These are phyloP conservation scores for Podospora pseudopauciseta DNA, from an alignment of 495 filamentous ascomycete species.

Conservation along the genomic window DNA sequence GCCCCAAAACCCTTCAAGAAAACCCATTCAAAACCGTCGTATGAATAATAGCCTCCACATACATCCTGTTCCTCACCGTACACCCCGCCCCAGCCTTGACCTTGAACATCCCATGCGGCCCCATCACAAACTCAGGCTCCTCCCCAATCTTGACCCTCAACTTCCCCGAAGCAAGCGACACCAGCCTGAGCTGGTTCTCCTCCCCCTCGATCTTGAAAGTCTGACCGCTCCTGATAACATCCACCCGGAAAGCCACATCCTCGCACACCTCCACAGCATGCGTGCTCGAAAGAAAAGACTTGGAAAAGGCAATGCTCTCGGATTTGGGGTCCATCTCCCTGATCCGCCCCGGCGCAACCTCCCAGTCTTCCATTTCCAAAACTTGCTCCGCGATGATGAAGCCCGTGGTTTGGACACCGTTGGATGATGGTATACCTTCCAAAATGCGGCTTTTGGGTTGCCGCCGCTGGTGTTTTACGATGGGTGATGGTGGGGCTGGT, in stretches of 20 bases:
- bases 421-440: not conserved
- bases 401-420: not conserved
- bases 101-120: slow-evolving; percentile 31
- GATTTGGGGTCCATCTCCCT: slow-evolving; percentile 10
- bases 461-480: not conserved
- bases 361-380: slow-evolving; percentile 39
- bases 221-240: slow-evolving; percentile 30
- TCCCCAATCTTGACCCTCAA: slow-evolving; percentile 27
- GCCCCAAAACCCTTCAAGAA: not conserved
- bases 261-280: slow-evolving; percentile 28
- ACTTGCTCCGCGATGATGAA: slow-evolving; percentile 18
- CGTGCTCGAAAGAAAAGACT: slow-evolving; percentile 34
- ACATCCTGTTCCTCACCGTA: slow-evolving; percentile 29
- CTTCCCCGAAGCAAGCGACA: slow-evolving; percentile 37
- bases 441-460: not conserved
- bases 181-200: slow-evolving; percentile 26
- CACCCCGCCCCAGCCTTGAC: slow-evolving; percentile 28
- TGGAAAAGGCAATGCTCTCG: slow-evolving; percentile 41
- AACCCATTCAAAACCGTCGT: slow-evolving; percentile 22
- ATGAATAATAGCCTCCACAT: slow-evolving; percentile 37
- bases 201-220: slow-evolving; percentile 25
- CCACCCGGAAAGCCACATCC: slow-evolving; percentile 34
- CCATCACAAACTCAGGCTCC: slow-evolving; percentile 35
- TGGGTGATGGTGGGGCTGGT: not conserved
- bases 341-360: slow-evolving; percentile 26